These are phyloP conservation scores for Metschnikowia dekortorum DNA, from an alignment of 805 yeast genomes.

Conservation along the genomic window DNA sequence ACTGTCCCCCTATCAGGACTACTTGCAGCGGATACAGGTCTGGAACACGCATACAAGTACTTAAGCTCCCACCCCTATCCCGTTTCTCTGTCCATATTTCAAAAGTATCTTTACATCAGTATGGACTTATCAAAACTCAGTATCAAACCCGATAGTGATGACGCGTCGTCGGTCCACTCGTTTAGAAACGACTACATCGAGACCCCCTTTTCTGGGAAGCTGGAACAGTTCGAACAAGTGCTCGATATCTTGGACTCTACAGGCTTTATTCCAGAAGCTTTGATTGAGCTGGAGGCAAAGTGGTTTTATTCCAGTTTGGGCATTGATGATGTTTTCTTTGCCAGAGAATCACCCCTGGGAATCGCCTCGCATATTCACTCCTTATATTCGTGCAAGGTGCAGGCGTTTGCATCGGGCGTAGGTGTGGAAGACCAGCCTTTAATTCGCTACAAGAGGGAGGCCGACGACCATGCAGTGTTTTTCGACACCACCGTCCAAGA, in stretches of 20 bases:
- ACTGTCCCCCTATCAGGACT: conserved; percentile 1
- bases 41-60: conserved; percentile 1
- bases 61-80: not conserved
- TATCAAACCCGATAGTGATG: conserved; percentile 20
- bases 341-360: conserved; percentile 73
- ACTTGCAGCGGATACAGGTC: conserved; percentile 1
- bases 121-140: conserved; percentile 15
- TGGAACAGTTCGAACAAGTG: conserved; percentile 74
- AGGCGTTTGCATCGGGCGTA: conserved; percentile 61
- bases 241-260: conserved; percentile 74
- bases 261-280: conserved; percentile 84
- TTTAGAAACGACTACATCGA: conserved; percentile 62
- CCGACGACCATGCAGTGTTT: conserved; percentile 84
- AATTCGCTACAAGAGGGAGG: conserved; percentile 75
- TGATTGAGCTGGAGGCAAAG: conserved; percentile 78
- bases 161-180: conserved; percentile 28
- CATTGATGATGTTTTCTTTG: conserved; percentile 88
- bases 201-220: conserved; percentile 74
- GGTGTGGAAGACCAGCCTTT: conserved; percentile 50
- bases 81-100: not conserved
- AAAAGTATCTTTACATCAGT: conserved; percentile 8
- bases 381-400: conserved; percentile 86
- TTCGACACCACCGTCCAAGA: conserved; percentile 69
- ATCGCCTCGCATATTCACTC: conserved; percentile 84
- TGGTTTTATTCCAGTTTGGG: conserved; percentile 90